These are phyloP conservation scores for Fusarium protoensiforme DNA, from an alignment of 2,329 filamentous ascomycete species.

Conservation along the genomic window DNA sequence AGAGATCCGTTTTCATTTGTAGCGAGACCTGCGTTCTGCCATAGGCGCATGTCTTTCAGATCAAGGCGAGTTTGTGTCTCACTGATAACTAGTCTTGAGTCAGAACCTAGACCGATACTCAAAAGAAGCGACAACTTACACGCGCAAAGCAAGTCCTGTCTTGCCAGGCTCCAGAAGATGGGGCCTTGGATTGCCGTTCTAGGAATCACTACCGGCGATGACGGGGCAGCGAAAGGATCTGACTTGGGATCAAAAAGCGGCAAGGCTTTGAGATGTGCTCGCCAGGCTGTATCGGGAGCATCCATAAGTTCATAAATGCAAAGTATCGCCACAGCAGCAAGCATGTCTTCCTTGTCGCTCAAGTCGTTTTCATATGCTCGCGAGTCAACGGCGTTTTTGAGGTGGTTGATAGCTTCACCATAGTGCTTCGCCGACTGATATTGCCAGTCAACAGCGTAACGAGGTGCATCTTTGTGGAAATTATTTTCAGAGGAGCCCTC, in stretches of 20 bases:
- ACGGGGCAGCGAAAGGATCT: not conserved
- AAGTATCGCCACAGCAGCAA: constrained; percentile 73
- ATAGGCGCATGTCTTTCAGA: constrained; percentile 70
- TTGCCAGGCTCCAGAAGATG: constrained; percentile 39
- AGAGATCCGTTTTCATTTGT: constrained; percentile 45
- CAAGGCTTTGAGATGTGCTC: constrained; percentile 72
- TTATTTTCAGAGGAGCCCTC: not conserved
- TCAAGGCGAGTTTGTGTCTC: constrained; percentile 54
- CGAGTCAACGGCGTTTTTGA: constrained; percentile 27
- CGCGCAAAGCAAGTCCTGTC: constrained; percentile 35
- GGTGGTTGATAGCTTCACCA: constrained; percentile 29
- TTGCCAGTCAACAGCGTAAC: constrained; percentile 22
- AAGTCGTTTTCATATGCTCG: constrained; percentile 54
- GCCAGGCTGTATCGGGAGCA: constrained; percentile 71
- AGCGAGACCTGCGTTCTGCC: constrained; percentile 71
- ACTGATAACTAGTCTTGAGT: constrained; percentile 22
- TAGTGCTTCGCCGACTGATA: constrained; percentile 38
- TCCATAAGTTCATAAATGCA: constrained; percentile 77
- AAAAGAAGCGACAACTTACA: constrained; percentile 1
- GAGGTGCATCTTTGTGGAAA: not conserved
- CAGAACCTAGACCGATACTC: fast-evolving
- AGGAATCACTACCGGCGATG: constrained; percentile 27
- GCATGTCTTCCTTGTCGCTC: constrained; percentile 54
- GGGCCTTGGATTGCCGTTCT: constrained; percentile 35
- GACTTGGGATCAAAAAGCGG: constrained; percentile 67